Base-by-base conservation (phyloP, 208 protist species). In the Naegleria gruberi region DNA sequence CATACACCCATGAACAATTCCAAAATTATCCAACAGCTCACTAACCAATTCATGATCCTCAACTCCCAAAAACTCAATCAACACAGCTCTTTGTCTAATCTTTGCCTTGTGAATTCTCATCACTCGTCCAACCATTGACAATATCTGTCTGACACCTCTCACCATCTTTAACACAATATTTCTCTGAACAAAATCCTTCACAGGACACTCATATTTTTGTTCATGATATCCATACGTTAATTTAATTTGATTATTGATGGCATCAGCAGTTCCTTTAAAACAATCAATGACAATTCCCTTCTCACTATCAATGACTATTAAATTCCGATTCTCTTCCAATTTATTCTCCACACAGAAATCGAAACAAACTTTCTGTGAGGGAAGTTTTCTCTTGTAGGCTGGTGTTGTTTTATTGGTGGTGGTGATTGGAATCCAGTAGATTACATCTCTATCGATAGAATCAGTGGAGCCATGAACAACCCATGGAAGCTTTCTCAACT, bases 221-320 rank as follows among this genome's bases (percentile, higher is more conserved):
- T 55, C 37, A 37, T 87, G 83, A 15, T 34, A 55, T 37, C 37
- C 17, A 46, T 41, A 87, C 2, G 83, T 87, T 1, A 42, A n/a
- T 55, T 44, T 41, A 41, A 87, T 87, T 40, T 87, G 83, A 87
- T 87, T 87, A 46, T 87, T 46, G 34, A 87, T 55, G 5, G 83
- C 41, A 87, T 87, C 83, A 19, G 43, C 12, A 5, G 83, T 87
- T 5, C 83, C 83, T 55, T 87, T 87, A 55, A 55, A 87, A 55
- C 83, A 87, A 87, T 87, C 43, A 8, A 87, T 17, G 41, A 87
- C n/a, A 55, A 87, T 87, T 30, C 43, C 43, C 7, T 30, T 26
- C 30, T 86, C 23, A 6, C 0, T 34, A 19, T 87, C 43, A 2
- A 87, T 10, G 0, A 46, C 41, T 41, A 55, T 55, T 55, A 87